Percentiles rank a stretch among this genome's conserved stretches.
Evolutionary conservation across 345 rosid genomes (phyloP).

Genomic region (Pistacia vera): DNA sequence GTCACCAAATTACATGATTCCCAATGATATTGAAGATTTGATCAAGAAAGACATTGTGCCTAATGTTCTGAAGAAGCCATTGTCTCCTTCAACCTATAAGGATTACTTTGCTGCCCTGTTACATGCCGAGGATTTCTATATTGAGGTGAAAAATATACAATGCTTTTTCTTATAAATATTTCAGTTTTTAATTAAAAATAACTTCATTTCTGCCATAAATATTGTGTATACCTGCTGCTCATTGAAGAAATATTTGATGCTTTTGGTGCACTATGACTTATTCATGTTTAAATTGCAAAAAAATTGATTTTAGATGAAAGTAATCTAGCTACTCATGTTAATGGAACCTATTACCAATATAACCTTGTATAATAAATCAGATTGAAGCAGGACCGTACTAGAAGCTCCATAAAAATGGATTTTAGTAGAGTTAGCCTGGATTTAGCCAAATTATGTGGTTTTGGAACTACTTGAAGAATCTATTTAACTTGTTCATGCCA

Average conservation of each 20-base stretch:
- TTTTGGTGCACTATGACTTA: not conserved
- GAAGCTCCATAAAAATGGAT: too few species aligned
- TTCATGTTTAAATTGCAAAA: too few species aligned
- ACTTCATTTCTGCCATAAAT: not conserved
- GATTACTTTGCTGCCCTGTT: slow-evolving; percentile 38
- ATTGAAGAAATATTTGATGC: not conserved
- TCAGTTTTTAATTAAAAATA: not conserved
- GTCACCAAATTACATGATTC: slow-evolving; percentile 29
- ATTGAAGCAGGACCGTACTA: too few species aligned
- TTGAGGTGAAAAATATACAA: slow-evolving; percentile 23
- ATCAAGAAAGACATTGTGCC: slow-evolving; percentile 31
- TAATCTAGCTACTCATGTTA: too few species aligned
- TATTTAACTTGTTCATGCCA: too few species aligned
- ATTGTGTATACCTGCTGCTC: not conserved
- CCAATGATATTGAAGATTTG: slow-evolving; percentile 23
- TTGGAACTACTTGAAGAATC: too few species aligned
- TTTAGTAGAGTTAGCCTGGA: too few species aligned
- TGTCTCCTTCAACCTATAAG: slow-evolving; percentile 29
- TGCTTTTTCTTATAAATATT: not conserved
- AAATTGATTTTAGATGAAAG: too few species aligned
- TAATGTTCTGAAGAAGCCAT: slow-evolving; percentile 18
- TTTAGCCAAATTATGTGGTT: too few species aligned
- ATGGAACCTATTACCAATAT: too few species aligned
- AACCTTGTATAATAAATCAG: too few species aligned
- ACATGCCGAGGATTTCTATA: slow-evolving; percentile 43